A percentile compares a stretch with the other conserved stretches of the same genome.
Conservation (phyloP, 2,329 filamentous ascomycete genomes). For the Lanzia echinophila region DNA sequence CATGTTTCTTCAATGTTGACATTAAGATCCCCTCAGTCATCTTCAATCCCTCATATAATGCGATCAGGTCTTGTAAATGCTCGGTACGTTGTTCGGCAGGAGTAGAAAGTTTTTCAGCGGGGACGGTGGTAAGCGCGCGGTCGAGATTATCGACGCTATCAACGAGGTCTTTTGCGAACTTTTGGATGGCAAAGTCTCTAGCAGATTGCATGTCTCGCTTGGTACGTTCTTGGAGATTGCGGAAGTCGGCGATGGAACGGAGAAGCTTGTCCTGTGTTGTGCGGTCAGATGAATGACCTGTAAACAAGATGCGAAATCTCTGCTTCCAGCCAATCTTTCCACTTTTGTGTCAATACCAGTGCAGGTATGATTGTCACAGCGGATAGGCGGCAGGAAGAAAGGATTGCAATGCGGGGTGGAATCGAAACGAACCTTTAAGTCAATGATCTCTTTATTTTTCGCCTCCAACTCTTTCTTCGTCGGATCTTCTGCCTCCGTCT, state of each 20-base stretch:
- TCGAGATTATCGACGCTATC: constrained; percentile 97
- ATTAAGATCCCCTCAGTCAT: constrained; percentile 93
- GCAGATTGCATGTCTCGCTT: constrained; percentile 82
- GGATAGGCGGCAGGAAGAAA: not conserved
- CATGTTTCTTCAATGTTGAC: constrained; percentile 86
- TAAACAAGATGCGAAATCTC: not conserved
- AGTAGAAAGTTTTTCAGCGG: constrained; percentile 61
- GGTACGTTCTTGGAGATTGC: constrained; percentile 93
- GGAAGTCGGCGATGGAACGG: constrained; percentile 91
- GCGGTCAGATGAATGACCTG: constrained; percentile 7
- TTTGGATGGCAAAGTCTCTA: constrained; percentile 87
- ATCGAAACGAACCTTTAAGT: constrained; percentile 68
- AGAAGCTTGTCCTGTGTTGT: constrained; percentile 80
- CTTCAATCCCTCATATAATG: constrained; percentile 81
- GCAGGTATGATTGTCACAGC: too few relatives aligned
- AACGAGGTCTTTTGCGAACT: constrained; percentile 89
- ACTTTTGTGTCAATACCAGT: not conserved
- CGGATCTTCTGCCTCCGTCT: constrained; percentile 39
- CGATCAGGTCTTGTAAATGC: constrained; percentile 63
- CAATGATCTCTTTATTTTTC: constrained; percentile 65
- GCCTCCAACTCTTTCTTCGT: constrained; percentile 62
- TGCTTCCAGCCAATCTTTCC: not conserved
- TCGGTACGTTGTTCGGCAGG: constrained; percentile 42
- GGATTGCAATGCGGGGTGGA: not conserved
- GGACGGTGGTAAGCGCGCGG: constrained; percentile 76